Evolutionary conservation across 2,329 filamentous ascomycete species (phyloP), one percentile per base, ranked within the genome.

Genomic region (Cryphonectria naterciae): DNA sequence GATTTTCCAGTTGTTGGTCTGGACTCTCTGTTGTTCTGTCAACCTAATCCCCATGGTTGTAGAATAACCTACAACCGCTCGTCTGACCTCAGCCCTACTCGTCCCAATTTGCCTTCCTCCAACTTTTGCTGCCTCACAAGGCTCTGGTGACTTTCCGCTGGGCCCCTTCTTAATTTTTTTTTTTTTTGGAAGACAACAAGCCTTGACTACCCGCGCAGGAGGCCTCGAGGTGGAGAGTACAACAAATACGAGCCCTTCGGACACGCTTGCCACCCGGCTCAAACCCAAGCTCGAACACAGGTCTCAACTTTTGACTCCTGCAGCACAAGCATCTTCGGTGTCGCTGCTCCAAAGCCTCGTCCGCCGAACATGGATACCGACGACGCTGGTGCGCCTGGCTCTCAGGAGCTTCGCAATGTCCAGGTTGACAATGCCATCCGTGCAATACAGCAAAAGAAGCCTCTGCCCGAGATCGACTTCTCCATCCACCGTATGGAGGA

Each of bases 401-500:
- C 80, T 67, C 75, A 85, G 66, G 83, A 85, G 65, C 83, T 82
- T 78, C 86, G 85, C 80, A 86, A 81, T 77, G 80, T 83, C 77
- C 90, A 92, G 81, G 88, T 98, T 79, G 94, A 97, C 84, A 95
- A 94, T 89, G 92, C 93, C 77, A 92, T 95, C 79, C 93, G 93
- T 81, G 96, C 96, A 73, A 94, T 99, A 79, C 91, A 91, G 81
- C 90, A 98, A 78, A 98, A 98, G 91, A 95, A 93, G 86, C 95
- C 95, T 68, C 88, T 97, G 66, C 96, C 96, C 71, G 95, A 98
- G 87, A 98, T 99, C 79, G 96, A 99, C 85, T 99, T 99, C 82
- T 97, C 94, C 70, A 90, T 99, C 79, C 96, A 99, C 83, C 96
- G 93, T 74, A 98, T 98, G 95, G 96, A 99, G 82, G 96, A 99